Base-by-base conservation (phyloP, 2,329 filamentous ascomycete species). In the Fusarium concolor region DNA sequence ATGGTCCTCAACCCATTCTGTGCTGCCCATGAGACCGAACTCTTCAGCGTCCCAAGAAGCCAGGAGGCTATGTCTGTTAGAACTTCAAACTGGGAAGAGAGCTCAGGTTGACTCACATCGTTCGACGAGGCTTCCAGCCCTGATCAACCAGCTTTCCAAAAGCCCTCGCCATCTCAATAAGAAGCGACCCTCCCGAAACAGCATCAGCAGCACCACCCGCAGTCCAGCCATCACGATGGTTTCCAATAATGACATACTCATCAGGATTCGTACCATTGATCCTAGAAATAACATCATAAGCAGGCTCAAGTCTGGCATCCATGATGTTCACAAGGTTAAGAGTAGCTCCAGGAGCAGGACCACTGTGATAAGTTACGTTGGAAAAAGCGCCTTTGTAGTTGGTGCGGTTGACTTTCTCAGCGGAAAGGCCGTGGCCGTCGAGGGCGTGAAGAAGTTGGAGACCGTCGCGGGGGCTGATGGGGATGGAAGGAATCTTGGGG, bases 151-250 rank as follows among this genome's bases (percentile, higher is more conserved):
- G 77, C 24, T 79, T 79, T 5, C 82, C 80, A 54, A 86, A 84
- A 0, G 83, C 83, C 51, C 82, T 84, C 5, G 82, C 79, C 6
- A 86, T 72, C 56, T 86, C 84, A 28, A 85, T 78, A 31, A 86
- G 73, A 5, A 85, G 78, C 2, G 83, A 81, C 4, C 80, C 81
- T 2, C 84, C 84, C 11, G 80, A 83, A 42, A 86, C 85, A 3
- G 84, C 84, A 52, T 86, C 84, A 0, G 81, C 82, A 2, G 84
- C 84, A 5, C 84, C 84, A 7, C 84, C 84, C 26, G 84, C 77
- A 11, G 85, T 83, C 84, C 84, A 86, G 0, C 84, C 84, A 73
- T 86, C 84, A 12, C 84, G 79, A 60, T 86, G 84, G 37, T 86
- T 86, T 5, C 84, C 84, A 24, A 86, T 77, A 28, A 86, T 75